Conservation (phyloP, 2,329 filamentous ascomycete species). For the Apiospora sp. region DNA sequence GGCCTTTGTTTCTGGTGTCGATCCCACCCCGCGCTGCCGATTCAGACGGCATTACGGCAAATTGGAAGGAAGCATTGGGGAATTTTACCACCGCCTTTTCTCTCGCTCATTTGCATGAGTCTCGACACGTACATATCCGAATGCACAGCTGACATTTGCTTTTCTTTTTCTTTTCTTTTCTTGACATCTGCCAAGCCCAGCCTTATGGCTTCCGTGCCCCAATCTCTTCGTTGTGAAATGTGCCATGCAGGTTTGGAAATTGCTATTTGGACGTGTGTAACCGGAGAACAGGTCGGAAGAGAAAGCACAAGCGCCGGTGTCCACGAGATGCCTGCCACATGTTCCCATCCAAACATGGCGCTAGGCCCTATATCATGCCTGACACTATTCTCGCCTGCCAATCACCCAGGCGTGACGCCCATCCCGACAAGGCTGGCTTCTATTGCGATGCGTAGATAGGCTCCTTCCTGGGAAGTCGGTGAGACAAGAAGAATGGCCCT, state of each 20-base stretch:
- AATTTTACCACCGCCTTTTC: background rate
- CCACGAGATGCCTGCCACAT: slow-evolving; percentile 15
- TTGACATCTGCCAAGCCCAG: slow-evolving; percentile 1
- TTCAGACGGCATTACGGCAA: slow-evolving; percentile 1
- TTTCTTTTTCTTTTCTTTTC: background rate
- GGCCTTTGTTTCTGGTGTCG: background rate
- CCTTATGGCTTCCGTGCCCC: background rate
- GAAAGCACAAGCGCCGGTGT: background rate
- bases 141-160: slow-evolving; percentile 9
- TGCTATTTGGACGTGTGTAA: background rate
- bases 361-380: background rate
- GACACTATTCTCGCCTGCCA: background rate
- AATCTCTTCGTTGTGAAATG: background rate
- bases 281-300: background rate
- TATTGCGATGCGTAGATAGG: background rate
- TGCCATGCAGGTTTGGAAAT: background rate
- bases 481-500: background rate
- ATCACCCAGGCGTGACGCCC: background rate
- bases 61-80: background rate
- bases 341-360: background rate
- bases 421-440: background rate
- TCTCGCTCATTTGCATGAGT: background rate
- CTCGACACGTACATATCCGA: slow-evolving; percentile 3
- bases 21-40: slow-evolving; percentile 1
- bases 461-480: background rate